These are phyloP conservation scores for Pseudopithomyces maydicus DNA, from an alignment of 2,329 filamentous ascomycete genomes.

Conservation along the genomic window DNA sequence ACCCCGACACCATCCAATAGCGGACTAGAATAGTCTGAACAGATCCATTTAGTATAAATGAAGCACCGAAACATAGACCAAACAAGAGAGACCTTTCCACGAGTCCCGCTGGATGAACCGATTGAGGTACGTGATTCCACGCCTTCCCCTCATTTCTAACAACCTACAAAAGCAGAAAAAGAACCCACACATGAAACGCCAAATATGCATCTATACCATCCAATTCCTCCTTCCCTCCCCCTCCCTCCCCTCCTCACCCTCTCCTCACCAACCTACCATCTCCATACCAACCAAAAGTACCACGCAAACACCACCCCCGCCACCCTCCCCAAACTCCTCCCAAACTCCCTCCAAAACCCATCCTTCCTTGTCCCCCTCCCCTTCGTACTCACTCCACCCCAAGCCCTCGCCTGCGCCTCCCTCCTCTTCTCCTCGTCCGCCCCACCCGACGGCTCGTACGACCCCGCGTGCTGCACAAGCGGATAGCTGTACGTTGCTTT, in stretches of 20 bases:
- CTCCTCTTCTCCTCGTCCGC: constrained; percentile 16
- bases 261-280: constrained; percentile 54
- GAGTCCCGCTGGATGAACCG: too few relatives aligned
- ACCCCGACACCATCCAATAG: too few relatives aligned
- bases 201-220: background rate
- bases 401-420: constrained; percentile 39
- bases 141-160: too few relatives aligned
- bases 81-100: too few relatives aligned
- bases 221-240: background rate
- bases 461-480: constrained; percentile 50
- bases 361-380: constrained; percentile 40
- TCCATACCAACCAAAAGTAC: constrained; percentile 71
- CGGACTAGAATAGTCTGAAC: too few relatives aligned
- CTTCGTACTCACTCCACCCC: constrained; percentile 31
- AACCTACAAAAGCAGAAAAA: too few relatives aligned
- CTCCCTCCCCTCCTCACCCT: background rate
- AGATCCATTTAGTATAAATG: too few relatives aligned
- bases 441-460: constrained; percentile 33
- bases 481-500: constrained; percentile 30
- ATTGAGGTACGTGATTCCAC: too few relatives aligned
- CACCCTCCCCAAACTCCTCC: constrained; percentile 65
- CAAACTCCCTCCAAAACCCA: constrained; percentile 64
- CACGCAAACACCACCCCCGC: constrained; percentile 66
- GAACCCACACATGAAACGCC: too few relatives aligned
- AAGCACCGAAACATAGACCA: too few relatives aligned